These are phyloP conservation scores for Didymosphaeria variabile DNA, from an alignment of 2,329 filamentous ascomycete species.

Conservation along the genomic window DNA sequence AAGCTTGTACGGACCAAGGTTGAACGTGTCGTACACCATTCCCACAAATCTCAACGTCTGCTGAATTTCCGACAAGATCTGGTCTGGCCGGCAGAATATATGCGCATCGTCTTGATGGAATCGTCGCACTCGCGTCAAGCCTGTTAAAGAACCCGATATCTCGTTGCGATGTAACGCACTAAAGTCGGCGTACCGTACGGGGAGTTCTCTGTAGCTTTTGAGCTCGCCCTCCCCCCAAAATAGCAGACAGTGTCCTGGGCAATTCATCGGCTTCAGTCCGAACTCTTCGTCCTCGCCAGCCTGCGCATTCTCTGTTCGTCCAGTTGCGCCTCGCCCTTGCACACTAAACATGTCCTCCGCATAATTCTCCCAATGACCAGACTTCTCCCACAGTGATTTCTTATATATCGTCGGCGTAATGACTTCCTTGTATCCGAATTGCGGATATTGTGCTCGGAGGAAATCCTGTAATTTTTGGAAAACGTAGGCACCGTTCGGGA, in stretches of 20 bases:
- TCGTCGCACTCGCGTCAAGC: slow-evolving; percentile 81
- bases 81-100: slow-evolving; percentile 83
- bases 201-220: slow-evolving; percentile 81
- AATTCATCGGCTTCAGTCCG: slow-evolving; percentile 93
- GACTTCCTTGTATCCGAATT: slow-evolving; percentile 88
- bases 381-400: slow-evolving; percentile 83
- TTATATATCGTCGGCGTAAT: slow-evolving; percentile 93
- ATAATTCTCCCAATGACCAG: slow-evolving; percentile 89
- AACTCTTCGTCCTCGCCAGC: slow-evolving; percentile 73
- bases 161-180: slow-evolving; percentile 89
- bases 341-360: slow-evolving; percentile 93
- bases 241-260: slow-evolving; percentile 85
- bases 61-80: slow-evolving; percentile 78
- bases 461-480: slow-evolving; percentile 87
- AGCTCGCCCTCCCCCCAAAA: slow-evolving; percentile 77
- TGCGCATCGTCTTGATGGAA: slow-evolving; percentile 94
- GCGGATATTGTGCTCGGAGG: slow-evolving; percentile 81
- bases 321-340: slow-evolving; percentile 61
- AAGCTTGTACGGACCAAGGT: slow-evolving; percentile 76
- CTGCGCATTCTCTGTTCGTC: slow-evolving; percentile 55
- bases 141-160: slow-evolving; percentile 80
- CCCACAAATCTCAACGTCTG: slow-evolving; percentile 78
- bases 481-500: slow-evolving; percentile 81
- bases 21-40: slow-evolving; percentile 74
- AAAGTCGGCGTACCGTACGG: slow-evolving; percentile 87